phyloP scores from a whole-genome alignment of 805 yeast species.

The Komagataella ulmi region DNA sequence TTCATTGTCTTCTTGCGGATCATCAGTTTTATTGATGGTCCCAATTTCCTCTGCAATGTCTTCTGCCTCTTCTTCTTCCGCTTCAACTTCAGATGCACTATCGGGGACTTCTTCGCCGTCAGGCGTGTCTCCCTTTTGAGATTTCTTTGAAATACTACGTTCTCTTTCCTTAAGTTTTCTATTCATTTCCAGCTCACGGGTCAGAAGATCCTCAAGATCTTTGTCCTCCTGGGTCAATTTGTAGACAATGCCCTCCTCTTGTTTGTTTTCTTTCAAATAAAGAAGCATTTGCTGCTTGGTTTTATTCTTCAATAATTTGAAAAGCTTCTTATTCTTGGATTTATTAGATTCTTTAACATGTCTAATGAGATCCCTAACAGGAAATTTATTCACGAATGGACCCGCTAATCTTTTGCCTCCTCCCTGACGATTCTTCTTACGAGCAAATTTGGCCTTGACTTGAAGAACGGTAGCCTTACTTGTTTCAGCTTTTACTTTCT shows the following conservation, averaged over 20 bases:
- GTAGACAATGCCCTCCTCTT: not conserved
- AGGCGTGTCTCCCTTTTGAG: constrained; percentile 8
- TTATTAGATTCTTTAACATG: not conserved
- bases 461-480: constrained; percentile 6
- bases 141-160: constrained; percentile 6
- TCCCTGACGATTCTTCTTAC: not conserved
- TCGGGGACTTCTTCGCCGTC: constrained; percentile 12
- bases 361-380: not conserved
- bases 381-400: not conserved
- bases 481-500: constrained; percentile 3
- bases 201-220: constrained; percentile 9
- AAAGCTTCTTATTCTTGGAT: not conserved
- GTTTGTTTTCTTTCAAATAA: not conserved
- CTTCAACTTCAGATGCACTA: constrained; percentile 10
- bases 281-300: constrained; percentile 1
- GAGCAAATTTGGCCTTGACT: constrained; percentile 5
- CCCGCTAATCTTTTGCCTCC: not conserved
- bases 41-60: constrained; percentile 5
- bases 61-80: constrained; percentile 7
- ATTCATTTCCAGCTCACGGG: constrained; percentile 10
- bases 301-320: constrained; percentile 1
- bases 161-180: constrained; percentile 4
- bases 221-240: constrained; percentile 4
- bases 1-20: constrained; percentile 13
- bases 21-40: constrained; percentile 3